These are phyloP conservation scores for Exophiala xenobiotica DNA, from an alignment of 2,329 filamentous ascomycete genomes.

Conservation along the genomic window DNA sequence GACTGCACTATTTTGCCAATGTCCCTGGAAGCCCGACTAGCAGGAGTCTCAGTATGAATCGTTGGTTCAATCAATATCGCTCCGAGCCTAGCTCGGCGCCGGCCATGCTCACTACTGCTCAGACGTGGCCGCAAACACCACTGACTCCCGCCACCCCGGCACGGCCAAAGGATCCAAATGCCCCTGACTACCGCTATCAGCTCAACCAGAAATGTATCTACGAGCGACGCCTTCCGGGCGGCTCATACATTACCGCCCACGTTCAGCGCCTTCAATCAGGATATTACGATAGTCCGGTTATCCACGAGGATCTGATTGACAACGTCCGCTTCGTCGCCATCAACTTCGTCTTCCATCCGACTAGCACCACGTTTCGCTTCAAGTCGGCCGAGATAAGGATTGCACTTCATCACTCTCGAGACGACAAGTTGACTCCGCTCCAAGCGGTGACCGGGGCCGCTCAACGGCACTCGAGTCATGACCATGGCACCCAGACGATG, in stretches of 20 bases:
- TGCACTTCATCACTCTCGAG: conserved; percentile 35
- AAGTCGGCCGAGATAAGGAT: conserved; percentile 48
- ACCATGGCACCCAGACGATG: conserved; percentile 15
- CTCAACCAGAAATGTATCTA: conserved; percentile 48
- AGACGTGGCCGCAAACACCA: conserved; percentile 8
- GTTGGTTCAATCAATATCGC: conserved; percentile 6
- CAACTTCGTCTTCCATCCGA: conserved; percentile 52
- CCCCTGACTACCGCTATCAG: conserved; percentile 38
- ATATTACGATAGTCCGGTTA: conserved; percentile 43
- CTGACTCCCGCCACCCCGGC: conserved; percentile 6
- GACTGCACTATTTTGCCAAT: no score
- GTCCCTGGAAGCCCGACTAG: background rate
- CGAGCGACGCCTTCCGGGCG: conserved; percentile 48
- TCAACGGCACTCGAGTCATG: conserved; percentile 7
- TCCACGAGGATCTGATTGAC: conserved; percentile 44
- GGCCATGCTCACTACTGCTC: background rate
- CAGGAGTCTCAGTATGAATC: conserved; percentile 3
- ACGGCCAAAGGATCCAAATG: conserved; percentile 36
- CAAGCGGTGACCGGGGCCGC: conserved; percentile 1
- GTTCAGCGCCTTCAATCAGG: conserved; percentile 53
- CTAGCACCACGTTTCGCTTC: conserved; percentile 48
- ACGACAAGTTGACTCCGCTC: conserved; percentile 4
- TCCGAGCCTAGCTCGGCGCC: conserved; percentile 13
- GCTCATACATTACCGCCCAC: conserved; percentile 51
- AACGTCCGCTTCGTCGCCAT: conserved; percentile 51